Evolutionary conservation across 192 early-diverging fungal genomes (phyloP), one percentile per base, ranked within the genome.

Genomic region (Podila minutissima): DNA sequence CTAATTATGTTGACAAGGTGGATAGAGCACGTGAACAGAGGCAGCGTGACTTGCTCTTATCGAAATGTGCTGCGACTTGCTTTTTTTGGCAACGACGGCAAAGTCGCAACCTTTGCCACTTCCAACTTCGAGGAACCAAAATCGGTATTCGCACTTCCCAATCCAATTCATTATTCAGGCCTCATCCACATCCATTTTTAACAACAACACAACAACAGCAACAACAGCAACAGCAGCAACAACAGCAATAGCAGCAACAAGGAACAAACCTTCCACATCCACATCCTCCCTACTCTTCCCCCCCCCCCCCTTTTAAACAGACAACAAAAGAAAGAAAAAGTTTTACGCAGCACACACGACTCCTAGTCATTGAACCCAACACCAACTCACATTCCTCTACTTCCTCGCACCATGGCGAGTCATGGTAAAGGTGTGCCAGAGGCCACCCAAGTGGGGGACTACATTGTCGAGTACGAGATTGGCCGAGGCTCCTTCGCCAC

Each of bases 401-500:
- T 11, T 48, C 64, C 41, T 46, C 48, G 29, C 64, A 66, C 70
- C 63, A 73, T 78, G 75, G 75, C 75, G 37, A 67, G 64, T 58
- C 51, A 57, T 24, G 62, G 41, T 31, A 78, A 67, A 41, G 41
- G 65, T 31, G 41, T 53, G 29, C 63, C 65, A 69, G 71, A 81
- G 49, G 50, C 49, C 22, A 61, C 55, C 10, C 77, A 73, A 66
- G 90, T 97, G 31, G 96, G 93, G 59, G 92, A 94, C 73, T 96
- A 95, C 74, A 74, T 92, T 68, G 84, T 97, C 31, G 86, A 90
- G 41, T 83, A 89, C 19, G 94, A 96, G 67, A 97, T 99, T 63
- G 97, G 97, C 41, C 91, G 93, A 24, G 97, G 97, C 10, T 97
- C 96, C 4, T 99, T 98, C 88, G 97, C 97, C 50, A 97, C 92